Base-by-base conservation (phyloP, 176 grass and related monocot species). In the Juncus inflexus region DNA sequence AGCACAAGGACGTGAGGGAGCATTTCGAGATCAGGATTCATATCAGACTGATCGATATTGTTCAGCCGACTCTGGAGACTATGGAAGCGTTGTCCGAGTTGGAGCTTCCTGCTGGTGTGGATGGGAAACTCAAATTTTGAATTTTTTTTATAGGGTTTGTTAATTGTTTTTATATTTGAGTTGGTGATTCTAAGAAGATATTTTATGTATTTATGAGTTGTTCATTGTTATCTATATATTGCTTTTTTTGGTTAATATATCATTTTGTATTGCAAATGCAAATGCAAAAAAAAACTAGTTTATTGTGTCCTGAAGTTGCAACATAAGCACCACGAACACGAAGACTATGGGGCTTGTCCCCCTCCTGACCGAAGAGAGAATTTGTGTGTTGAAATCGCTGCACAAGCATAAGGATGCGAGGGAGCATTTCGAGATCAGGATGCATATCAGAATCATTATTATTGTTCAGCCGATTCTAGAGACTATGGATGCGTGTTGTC, bases 1-100 rank as follows among this genome's bases (percentile, higher is more conserved):
- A 92, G 53, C 88, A 99, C 73, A 99, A 99, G 74, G 94, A 99
- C 51, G 82, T 88, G 15, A 76, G 94, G 42, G 90, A 92, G 53
- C 94, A 99, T 47, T 99, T 99, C 0, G 94, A 99, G 85, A 99
- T 99, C 69, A 71, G 94, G 37, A 99, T 88, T 0, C 94, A 90
- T 56, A 85, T 86, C 49, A 78, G 94, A 52, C n/a, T 99, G 52
- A 92, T 99, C 35, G 94, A 99, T 63, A 92, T 99, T 69, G 79
- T 92, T 66, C 81, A 99, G 70, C 94, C 94, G 2, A 99, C 89
- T 56, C 88, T 88, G 37, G 87, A 97, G 62, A 97, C 92, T 37
- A 88, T 97, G 4, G 92, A 99, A 47, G 92, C 88, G 0, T 71
- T 99, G 74, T 92, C 92, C 88, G 88, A 99, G 65, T 82, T 99